Conservation (phyloP, 805 yeast genomes). For the Candida boidinii region DNA sequence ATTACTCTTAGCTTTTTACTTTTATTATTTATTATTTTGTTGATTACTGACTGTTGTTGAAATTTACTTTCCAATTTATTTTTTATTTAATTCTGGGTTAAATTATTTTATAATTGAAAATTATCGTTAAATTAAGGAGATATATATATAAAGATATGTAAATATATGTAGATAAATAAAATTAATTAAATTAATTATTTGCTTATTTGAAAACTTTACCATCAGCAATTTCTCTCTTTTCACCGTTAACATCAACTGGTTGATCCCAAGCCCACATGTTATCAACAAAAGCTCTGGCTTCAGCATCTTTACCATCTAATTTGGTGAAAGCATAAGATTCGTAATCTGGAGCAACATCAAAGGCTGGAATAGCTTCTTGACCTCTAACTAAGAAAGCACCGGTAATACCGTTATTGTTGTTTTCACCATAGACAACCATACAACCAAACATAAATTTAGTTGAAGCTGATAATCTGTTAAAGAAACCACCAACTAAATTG, state of each 20-base stretch:
- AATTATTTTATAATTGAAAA: no score
- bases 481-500: slow-evolving; percentile 97
- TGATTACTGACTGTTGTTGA: no score
- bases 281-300: slow-evolving; percentile 70
- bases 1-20: no score
- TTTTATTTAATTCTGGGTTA: no score
- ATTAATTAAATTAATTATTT: slow-evolving; percentile 1
- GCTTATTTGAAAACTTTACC: slow-evolving; percentile 93
- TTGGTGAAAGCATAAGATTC: slow-evolving; percentile 83
- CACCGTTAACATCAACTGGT: slow-evolving; percentile 78
- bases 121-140: no score
- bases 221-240: slow-evolving; percentile 81
- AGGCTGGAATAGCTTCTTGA: slow-evolving; percentile 83
- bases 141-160: no score
- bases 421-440: slow-evolving; percentile 94
- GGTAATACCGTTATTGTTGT: slow-evolving; percentile 95
- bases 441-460: slow-evolving; percentile 91
- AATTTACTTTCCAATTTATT: no score
- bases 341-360: slow-evolving; percentile 99
- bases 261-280: slow-evolving; percentile 98
- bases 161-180: no score
- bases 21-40: no score
- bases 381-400: slow-evolving; percentile 97
- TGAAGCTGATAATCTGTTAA: slow-evolving; percentile 88
- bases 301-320: slow-evolving; percentile 72